These are phyloP conservation scores for Lipomyces oligophaga DNA, from an alignment of 805 yeast genomes.

Conservation along the genomic window DNA sequence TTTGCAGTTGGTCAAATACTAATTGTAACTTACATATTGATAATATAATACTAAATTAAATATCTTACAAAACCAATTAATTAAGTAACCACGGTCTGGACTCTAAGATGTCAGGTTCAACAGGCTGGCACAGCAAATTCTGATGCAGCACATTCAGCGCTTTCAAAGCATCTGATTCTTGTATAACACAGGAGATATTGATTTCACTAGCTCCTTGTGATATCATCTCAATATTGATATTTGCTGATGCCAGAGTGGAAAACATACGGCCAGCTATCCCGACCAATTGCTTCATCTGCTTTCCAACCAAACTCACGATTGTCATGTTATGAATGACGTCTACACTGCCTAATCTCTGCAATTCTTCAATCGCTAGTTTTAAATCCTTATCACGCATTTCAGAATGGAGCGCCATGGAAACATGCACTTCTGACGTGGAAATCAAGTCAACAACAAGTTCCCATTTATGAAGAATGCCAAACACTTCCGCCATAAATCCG, in stretches of 20 bases:
- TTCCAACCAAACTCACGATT: slow-evolving; percentile 91
- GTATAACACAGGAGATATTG: slow-evolving; percentile 91
- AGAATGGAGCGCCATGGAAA: slow-evolving; percentile 92
- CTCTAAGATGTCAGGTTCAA: slow-evolving; percentile 18
- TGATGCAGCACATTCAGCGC: slow-evolving; percentile 86
- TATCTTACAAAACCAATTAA: no score
- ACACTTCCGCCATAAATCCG: slow-evolving; percentile 90
- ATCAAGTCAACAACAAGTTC: slow-evolving; percentile 90
- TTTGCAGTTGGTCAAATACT: no score
- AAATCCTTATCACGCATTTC: slow-evolving; percentile 51
- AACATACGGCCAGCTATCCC: slow-evolving; percentile 98
- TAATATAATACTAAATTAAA: no score
- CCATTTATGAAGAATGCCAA: slow-evolving; percentile 77
- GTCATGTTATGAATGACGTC: slow-evolving; percentile 86
- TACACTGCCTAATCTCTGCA: slow-evolving; percentile 77
- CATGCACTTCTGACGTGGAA: slow-evolving; percentile 96
- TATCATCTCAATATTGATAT: slow-evolving; percentile 95
- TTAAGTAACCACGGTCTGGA: slow-evolving; percentile 24
- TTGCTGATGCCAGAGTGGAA: slow-evolving; percentile 85
- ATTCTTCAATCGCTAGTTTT: slow-evolving; percentile 68
- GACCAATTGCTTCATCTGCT: slow-evolving; percentile 92
- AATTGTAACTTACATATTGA: no score
- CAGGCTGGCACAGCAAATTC: slow-evolving; percentile 46
- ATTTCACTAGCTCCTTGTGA: slow-evolving; percentile 98
- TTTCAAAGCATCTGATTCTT: slow-evolving; percentile 72